Evolutionary conservation across 2,329 filamentous ascomycete species (phyloP).

Genomic region (Penicillium paneum): DNA sequence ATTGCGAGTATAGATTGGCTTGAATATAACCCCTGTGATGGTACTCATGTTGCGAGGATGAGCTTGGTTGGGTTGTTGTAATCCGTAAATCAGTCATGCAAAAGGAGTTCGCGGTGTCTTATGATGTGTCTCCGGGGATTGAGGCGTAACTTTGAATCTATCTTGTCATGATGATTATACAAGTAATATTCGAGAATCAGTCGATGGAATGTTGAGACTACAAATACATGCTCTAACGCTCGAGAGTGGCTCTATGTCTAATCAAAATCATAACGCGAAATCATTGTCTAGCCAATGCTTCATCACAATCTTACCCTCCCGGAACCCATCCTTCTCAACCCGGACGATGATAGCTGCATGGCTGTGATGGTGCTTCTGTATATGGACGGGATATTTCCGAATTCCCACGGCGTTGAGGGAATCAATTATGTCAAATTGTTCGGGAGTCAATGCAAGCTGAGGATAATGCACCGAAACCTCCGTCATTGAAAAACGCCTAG

Average conservation of each 20-base stretch:
- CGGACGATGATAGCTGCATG: constrained; percentile 90
- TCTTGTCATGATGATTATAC: background rate
- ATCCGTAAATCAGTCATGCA: constrained; percentile 30
- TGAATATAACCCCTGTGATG: constrained; percentile 32
- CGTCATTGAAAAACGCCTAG: background rate
- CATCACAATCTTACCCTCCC: constrained; percentile 74
- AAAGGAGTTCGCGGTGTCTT: constrained; percentile 30
- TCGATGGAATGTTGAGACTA: background rate
- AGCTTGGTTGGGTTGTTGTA: constrained; percentile 22
- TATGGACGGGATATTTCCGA: constrained; percentile 55
- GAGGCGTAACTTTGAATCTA: background rate
- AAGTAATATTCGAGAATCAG: background rate
- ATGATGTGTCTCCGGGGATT: constrained; percentile 21
- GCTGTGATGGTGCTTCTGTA: constrained; percentile 66
- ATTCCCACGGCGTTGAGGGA: constrained; percentile 64
- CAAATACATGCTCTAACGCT: constrained; percentile 5
- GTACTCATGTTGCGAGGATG: constrained; percentile 29
- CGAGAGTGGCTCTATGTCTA: background rate
- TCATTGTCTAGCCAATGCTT: constrained; percentile 75
- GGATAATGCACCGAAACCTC: constrained; percentile 47
- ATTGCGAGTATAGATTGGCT: constrained; percentile 30
- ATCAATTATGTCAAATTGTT: constrained; percentile 82
- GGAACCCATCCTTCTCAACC: constrained; percentile 62
- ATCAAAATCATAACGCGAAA: constrained; percentile 57
- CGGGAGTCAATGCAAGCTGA: constrained; percentile 71